Conservation (phyloP, 2,329 filamentous ascomycete genomes). For the Boeremia exigua region DNA sequence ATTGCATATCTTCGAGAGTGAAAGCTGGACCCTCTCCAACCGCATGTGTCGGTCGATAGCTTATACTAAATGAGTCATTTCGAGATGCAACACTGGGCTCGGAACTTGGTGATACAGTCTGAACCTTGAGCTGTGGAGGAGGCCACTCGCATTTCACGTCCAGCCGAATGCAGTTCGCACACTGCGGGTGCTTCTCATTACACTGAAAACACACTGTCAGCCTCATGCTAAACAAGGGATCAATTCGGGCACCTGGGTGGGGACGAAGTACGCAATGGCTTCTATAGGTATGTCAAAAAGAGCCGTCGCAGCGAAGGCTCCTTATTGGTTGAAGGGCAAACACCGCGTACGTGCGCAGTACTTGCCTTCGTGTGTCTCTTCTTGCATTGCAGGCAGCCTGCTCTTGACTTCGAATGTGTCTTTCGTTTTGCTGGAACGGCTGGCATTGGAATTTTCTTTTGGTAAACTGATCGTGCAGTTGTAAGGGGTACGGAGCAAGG, state of each 20-base stretch:
- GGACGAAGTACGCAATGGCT: not conserved
- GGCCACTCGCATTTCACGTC: slow-evolving; percentile 40
- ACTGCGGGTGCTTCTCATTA: slow-evolving; percentile 40
- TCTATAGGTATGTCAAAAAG: not conserved
- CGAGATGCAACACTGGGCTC: slow-evolving; percentile 1
- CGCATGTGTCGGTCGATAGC: slow-evolving; percentile 21
- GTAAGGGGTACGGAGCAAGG: not conserved
- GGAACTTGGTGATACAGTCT: not conserved
- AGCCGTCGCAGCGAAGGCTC: not conserved
- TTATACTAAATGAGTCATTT: slow-evolving; percentile 19
- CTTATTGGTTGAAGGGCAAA: not conserved
- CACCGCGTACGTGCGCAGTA: not conserved
- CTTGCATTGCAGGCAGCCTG: slow-evolving; percentile 42
- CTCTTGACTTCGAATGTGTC: slow-evolving; percentile 42
- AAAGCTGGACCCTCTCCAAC: not conserved
- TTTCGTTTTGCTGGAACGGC: slow-evolving; percentile 31
- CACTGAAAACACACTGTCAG: slow-evolving; percentile 25
- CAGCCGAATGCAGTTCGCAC: slow-evolving; percentile 38
- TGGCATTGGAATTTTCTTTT: slow-evolving; percentile 7
- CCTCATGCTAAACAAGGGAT: too few species aligned
- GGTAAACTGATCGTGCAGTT: not conserved
- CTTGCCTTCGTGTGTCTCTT: slow-evolving; percentile 42
- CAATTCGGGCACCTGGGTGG: too few species aligned
- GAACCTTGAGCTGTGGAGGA: not conserved
- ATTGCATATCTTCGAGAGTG: slow-evolving; percentile 29